Evolutionary conservation across 1,284 basidiomycete genomes (phyloP).

Genomic region (Papiliotrema laurentii): DNA sequence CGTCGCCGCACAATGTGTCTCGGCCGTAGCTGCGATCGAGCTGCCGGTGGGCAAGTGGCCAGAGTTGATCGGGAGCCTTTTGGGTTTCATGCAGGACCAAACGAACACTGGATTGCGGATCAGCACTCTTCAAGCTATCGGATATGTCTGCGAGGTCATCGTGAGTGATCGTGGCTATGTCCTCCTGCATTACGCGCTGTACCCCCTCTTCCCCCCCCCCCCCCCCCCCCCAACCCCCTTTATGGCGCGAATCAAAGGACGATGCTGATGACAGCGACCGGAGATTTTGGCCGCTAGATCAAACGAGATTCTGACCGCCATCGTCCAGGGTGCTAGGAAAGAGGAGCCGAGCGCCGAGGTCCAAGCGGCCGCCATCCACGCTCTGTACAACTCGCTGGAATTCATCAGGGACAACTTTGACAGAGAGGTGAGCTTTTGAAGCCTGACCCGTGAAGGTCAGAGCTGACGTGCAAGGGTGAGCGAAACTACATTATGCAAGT

Average conservation of each 20-base stretch:
- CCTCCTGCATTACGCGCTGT: not conserved
- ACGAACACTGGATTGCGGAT: slow-evolving; percentile 75
- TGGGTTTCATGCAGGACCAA: slow-evolving; percentile 79
- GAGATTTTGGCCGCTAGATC: slow-evolving; percentile 83
- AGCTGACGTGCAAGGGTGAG: slow-evolving; percentile 66
- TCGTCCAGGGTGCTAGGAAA: slow-evolving; percentile 95
- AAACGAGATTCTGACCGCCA: slow-evolving; percentile 97
- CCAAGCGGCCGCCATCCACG: slow-evolving; percentile 90
- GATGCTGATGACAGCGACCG: slow-evolving; percentile 62
- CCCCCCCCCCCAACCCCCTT: too few relatives aligned
- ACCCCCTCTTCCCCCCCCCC: too few relatives aligned
- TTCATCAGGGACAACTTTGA: slow-evolving; percentile 98
- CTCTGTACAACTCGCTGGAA: slow-evolving; percentile 92
- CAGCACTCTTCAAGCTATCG: slow-evolving; percentile 89
- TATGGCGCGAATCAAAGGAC: too few relatives aligned
- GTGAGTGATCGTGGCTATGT: slow-evolving; percentile 55
- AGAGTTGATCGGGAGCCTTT: slow-evolving; percentile 80
- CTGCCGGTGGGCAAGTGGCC: slow-evolving; percentile 83
- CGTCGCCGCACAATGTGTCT: slow-evolving; percentile 87
- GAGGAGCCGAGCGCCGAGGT: slow-evolving; percentile 92
- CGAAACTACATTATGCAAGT: slow-evolving; percentile 99
- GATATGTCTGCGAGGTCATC: slow-evolving; percentile 94
- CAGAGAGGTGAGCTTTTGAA: slow-evolving; percentile 65
- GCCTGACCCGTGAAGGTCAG: not conserved
- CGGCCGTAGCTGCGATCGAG: slow-evolving; percentile 90